A percentile compares a stretch with the other conserved stretches of the same genome.
Evolutionary conservation across 2,329 filamentous ascomycete species (phyloP).

Genomic region (Colletotrichum siamense): DNA sequence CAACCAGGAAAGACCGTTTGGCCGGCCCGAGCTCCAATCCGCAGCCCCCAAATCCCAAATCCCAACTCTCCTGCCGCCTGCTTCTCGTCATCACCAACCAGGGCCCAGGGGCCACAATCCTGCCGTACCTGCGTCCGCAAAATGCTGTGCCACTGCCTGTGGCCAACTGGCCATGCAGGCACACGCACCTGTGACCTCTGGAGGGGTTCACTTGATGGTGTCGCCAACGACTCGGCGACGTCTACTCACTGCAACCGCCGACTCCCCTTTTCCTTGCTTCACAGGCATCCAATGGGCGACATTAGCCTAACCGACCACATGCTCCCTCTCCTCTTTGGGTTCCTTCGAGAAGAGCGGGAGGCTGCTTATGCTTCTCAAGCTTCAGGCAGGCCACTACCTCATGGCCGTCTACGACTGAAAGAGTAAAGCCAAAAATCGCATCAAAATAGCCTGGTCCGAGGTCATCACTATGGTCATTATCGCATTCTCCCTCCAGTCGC

Average conservation of each 20-base stretch:
- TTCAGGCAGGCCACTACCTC: background rate
- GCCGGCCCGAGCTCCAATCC: slow-evolving; percentile 4
- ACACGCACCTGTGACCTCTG: background rate
- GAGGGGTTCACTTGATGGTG: background rate
- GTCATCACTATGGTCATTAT: background rate
- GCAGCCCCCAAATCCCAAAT: slow-evolving; percentile 3
- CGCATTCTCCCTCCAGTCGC: background rate
- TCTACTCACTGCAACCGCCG: background rate
- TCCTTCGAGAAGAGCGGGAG: slow-evolving; percentile 10
- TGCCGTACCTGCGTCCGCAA: background rate
- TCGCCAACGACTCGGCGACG: background rate
- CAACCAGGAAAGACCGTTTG: background rate
- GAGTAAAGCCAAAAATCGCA: background rate
- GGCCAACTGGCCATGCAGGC: background rate
- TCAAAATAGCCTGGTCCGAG: background rate
- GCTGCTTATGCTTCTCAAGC: background rate
- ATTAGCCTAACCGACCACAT: background rate
- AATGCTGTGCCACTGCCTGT: background rate
- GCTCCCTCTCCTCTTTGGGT: background rate
- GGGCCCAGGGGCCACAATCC: background rate
- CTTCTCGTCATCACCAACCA: background rate
- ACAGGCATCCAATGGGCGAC: background rate
- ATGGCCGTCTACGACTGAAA: background rate
- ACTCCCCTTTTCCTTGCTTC: background rate
- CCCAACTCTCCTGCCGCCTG: background rate